These are phyloP conservation scores for Ceratocystis harringtonii DNA, from an alignment of 2,329 filamentous ascomycete species.

Conservation along the genomic window DNA sequence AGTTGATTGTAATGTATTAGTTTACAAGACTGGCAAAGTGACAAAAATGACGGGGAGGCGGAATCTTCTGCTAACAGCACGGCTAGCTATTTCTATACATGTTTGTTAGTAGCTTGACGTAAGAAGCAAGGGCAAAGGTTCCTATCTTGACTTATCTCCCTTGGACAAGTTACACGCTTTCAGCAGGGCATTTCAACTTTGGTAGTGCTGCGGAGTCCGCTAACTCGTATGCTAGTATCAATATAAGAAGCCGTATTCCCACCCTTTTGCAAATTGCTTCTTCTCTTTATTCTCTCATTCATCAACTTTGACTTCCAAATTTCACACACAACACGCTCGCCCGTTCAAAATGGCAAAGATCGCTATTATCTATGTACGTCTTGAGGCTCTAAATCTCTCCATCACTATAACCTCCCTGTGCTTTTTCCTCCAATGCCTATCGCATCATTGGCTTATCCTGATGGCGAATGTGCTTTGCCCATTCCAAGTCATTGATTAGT, in stretches of 20 bases:
- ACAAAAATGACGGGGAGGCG: neutral
- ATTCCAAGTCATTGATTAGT: neutral
- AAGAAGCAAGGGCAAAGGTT: neutral
- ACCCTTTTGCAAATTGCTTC: neutral
- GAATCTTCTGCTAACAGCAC: neutral
- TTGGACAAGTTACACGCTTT: neutral
- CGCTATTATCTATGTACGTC: constrained; percentile 73
- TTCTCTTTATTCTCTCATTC: neutral
- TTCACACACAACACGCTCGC: neutral
- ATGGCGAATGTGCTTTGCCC: neutral
- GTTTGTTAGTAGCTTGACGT: neutral
- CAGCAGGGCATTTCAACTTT: neutral
- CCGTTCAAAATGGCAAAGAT: constrained; percentile 60
- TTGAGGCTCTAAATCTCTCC: constrained; percentile 1
- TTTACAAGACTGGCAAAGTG: neutral
- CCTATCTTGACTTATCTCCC: neutral
- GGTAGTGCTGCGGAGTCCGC: neutral
- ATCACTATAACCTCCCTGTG: neutral
- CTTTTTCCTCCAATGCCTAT: neutral
- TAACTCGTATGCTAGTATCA: neutral
- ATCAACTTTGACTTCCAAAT: neutral
- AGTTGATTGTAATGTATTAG: neutral
- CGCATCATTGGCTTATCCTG: neutral
- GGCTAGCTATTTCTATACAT: neutral
- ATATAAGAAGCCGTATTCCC: neutral